Evolutionary conservation across 106 monocot species (phyloP).

Genomic region (Phalaenopsis equestris): DNA sequence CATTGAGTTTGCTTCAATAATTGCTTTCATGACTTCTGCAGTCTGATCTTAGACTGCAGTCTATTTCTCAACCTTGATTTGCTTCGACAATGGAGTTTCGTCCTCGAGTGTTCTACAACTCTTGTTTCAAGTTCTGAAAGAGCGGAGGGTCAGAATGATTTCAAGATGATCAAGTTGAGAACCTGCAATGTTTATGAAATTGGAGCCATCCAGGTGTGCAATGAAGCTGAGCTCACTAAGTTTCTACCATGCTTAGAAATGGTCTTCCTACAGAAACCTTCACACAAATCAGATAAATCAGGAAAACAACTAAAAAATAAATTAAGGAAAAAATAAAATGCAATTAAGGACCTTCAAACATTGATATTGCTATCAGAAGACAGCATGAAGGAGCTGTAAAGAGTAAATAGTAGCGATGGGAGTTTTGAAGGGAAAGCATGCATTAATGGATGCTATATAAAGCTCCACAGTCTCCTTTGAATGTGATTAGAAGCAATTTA

Average conservation of each 20-base stretch:
- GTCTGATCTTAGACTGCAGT: no score
- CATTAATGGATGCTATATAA: not conserved
- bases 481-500: no score
- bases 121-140: not conserved
- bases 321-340: not conserved
- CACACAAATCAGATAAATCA: no score
- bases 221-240: not conserved
- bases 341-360: no score
- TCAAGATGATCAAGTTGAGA: not conserved
- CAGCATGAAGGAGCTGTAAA: no score
- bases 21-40: no score
- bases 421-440: not conserved
- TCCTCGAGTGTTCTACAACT: not conserved
- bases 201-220: not conserved
- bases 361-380: no score
- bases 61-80: not conserved
- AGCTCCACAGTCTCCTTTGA: not conserved
- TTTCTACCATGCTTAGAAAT: not conserved
- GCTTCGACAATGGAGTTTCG: not conserved
- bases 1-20: no score
- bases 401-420: no score
- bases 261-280: constrained; percentile 1
- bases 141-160: not conserved
- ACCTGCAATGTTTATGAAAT: not conserved
- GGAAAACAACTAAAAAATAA: not conserved